Conservation (phyloP, 306 rosid species). For the Betula pendula region DNA sequence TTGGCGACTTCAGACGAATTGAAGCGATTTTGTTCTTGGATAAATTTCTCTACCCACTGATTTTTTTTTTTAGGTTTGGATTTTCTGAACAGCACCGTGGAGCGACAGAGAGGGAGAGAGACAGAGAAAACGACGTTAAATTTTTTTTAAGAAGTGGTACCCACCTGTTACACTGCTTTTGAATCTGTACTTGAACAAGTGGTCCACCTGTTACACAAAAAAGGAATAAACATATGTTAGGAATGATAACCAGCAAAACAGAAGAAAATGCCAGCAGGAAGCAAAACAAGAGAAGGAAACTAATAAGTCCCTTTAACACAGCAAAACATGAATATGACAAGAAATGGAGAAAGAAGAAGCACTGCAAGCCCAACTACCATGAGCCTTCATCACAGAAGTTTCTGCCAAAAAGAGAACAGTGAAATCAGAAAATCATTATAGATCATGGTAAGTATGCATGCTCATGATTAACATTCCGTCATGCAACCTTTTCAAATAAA, state of each 20-base stretch:
- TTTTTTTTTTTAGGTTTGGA: no score
- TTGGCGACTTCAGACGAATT: no score
- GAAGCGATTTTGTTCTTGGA: no score
- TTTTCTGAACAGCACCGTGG: no score
- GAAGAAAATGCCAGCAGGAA: no score
- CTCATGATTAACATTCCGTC: constrained; percentile 4
- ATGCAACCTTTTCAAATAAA: background rate
- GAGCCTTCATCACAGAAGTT: constrained; percentile 69
- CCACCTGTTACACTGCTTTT: no score
- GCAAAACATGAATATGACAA: constrained; percentile 90
- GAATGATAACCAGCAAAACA: constrained; percentile 10
- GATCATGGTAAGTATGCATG: background rate
- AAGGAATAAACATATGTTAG: background rate
- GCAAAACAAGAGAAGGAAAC: no score
- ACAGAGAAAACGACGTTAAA: no score
- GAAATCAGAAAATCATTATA: constrained; percentile 21
- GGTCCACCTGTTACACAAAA: constrained; percentile 31
- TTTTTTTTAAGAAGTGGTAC: no score
- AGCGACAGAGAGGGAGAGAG: no score
- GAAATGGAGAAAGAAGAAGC: constrained; percentile 95
- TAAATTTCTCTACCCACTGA: no score
- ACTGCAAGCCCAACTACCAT: constrained; percentile 80
- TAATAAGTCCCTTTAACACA: no score
- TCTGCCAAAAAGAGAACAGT: constrained; percentile 45
- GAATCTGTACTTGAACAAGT: constrained; percentile 90